These are phyloP conservation scores for Puccinia coronata DNA, from an alignment of 1,284 basidiomycete genomes.

Conservation along the genomic window DNA sequence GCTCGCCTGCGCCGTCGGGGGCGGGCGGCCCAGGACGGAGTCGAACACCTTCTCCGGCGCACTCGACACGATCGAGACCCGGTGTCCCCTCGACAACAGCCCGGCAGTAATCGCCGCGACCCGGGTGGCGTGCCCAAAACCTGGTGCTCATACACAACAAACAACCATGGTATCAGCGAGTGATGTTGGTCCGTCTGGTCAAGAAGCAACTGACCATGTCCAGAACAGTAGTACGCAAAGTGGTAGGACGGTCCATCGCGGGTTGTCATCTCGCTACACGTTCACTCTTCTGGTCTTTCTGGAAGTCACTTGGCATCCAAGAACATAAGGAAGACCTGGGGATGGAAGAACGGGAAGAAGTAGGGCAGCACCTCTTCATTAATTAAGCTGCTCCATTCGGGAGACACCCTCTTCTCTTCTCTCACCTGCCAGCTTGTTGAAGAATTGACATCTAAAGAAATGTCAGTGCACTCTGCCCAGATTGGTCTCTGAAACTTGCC, in stretches of 20 bases:
- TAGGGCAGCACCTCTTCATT: no score
- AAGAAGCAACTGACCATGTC: slow-evolving; percentile 46
- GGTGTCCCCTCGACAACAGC: slow-evolving; percentile 53
- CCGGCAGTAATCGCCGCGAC: slow-evolving; percentile 54
- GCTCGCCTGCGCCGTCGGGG: slow-evolving; percentile 20
- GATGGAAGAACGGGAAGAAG: no score
- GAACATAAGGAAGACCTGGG: no score
- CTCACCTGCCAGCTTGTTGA: no score
- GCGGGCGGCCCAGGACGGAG: slow-evolving; percentile 48
- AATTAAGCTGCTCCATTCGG: no score
- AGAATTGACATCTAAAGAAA: no score
- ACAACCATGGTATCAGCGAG: background rate
- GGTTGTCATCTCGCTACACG: no score
- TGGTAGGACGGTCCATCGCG: slow-evolving; percentile 10
- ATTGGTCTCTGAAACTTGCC: no score
- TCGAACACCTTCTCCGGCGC: slow-evolving; percentile 55
- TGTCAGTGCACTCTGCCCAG: no score
- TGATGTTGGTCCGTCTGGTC: no score
- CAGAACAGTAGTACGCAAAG: slow-evolving; percentile 45
- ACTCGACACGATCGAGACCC: slow-evolving; percentile 55
- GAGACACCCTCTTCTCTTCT: no score
- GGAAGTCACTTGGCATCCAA: no score
- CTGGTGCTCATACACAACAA: background rate
- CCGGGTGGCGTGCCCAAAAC: slow-evolving; percentile 54
- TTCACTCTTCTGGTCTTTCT: background rate